Evolutionary conservation across 1,139 yeast species (phyloP), one percentile per base, ranked within the genome.

Genomic region (Pichia sp.): DNA sequence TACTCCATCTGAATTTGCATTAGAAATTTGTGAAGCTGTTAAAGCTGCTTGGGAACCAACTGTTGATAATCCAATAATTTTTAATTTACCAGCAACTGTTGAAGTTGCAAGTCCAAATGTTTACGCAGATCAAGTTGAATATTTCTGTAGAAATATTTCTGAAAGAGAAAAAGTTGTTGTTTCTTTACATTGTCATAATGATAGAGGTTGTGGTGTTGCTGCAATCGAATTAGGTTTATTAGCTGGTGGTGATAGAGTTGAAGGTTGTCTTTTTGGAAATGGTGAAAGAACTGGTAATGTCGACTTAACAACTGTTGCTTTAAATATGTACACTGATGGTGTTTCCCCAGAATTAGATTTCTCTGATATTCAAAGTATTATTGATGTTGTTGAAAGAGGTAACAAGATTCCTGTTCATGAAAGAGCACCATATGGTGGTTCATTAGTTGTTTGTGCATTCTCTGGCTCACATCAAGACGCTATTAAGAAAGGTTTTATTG

Each of bases 261-360:
- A 92, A 71, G 97, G 98, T 46, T 92, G 97, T 73, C 73, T 92
- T 53, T 92, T 92, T 62, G 97, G 97, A 58, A 92, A 90, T 67
- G 97, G 98, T 66, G 98, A 92, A 75, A 83, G 97, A 71, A 92
- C 98, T 32, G 97, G 98, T 66, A 92, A 92, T 66, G 97, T 92
- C 56, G 98, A 92, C 68, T 73, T 92, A 51, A 95, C 90, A 47
- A 90, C 97, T 11, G 77, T 92, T 54, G 97, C 96, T 3, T 75
- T 92, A 58, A 92, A 92, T 69, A 73, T 92, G 73, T 90, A 89
- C 72, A 92, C 97, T 38, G 96, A 92, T 69, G 97, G 97, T 55
- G 80, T 89, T 40, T 66, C 85, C 34, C 97, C 97, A 53, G 72
- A 83, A 34, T 72, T 92, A 58, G 97, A 92, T 70, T 87, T 90